phyloP scores from a whole-genome alignment of 176 grass and related monocot species.

The Carex cristatella region DNA sequence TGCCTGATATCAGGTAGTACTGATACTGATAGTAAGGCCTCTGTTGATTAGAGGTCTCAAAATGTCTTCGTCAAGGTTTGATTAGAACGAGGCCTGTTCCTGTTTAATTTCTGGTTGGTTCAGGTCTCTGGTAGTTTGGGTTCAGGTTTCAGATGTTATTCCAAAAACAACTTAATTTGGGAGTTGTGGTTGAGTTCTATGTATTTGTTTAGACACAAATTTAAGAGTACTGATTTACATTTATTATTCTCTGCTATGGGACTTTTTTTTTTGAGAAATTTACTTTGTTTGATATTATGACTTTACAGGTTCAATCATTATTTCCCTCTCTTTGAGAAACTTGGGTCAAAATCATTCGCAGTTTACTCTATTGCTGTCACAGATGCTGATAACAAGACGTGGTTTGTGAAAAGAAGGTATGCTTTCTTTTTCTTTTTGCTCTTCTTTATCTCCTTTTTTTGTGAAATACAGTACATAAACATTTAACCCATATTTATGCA shows the following conservation, averaged over 20 bases:
- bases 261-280: neutral
- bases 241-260: neutral
- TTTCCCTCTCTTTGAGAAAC: conserved; percentile 55
- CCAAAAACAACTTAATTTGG: neutral
- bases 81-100: neutral
- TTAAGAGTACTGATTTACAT: neutral
- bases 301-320: neutral
- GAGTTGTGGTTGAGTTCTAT: too few relatives aligned
- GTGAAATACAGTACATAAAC: neutral
- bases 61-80: neutral
- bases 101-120: neutral
- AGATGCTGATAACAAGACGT: conserved; percentile 76
- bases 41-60: too few relatives aligned
- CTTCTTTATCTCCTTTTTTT: neutral
- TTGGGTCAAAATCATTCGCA: conserved; percentile 89
- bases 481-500: neutral
- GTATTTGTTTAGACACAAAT: too few relatives aligned
- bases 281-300: neutral
- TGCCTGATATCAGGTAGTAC: too few relatives aligned
- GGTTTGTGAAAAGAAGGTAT: conserved; percentile 99
- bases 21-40: too few relatives aligned
- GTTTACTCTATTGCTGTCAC: conserved; percentile 97
- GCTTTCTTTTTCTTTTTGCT: conserved; percentile 26
- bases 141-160: neutral
- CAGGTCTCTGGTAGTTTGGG: neutral